phyloP scores from a whole-genome alignment of 148 eudicot genomes.

The Selenicereus undatus region DNA sequence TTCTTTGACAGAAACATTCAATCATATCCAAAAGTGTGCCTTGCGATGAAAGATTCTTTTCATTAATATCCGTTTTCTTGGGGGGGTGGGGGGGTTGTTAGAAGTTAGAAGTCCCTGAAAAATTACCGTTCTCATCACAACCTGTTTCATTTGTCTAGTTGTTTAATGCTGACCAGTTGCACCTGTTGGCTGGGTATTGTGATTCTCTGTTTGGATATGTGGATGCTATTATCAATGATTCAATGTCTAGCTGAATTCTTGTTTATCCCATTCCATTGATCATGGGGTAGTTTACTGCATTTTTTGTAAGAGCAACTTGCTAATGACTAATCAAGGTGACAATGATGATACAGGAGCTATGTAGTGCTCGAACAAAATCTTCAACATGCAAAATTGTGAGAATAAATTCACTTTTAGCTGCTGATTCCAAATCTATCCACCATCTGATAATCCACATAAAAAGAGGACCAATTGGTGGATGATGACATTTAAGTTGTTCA shows the following conservation, averaged over 20 bases:
- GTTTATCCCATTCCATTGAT: constrained; percentile 2
- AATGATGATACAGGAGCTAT: constrained; percentile 16
- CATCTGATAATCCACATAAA: constrained; percentile 17
- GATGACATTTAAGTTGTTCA: constrained; percentile 1
- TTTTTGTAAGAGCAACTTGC: constrained; percentile 4
- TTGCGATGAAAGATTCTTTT: not conserved
- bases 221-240: not conserved
- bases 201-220: constrained; percentile 1
- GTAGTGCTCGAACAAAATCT: constrained; percentile 20
- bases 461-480: constrained; percentile 2
- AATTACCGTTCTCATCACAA: not conserved
- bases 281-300: constrained; percentile 6
- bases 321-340: constrained; percentile 23
- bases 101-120: not conserved
- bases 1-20: not conserved
- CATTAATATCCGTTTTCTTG: not conserved
- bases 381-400: constrained; percentile 16
- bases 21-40: not conserved
- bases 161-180: not conserved
- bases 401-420: constrained; percentile 15
- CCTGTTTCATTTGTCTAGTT: constrained; percentile 1
- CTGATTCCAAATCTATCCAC: constrained; percentile 22
- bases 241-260: not conserved
- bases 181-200: not conserved
- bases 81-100: not conserved